A percentile compares a stretch with the other conserved stretches of the same genome.
Conservation (phyloP, 768 basidiomycete species). For the Panaeolus papilionaceus region DNA sequence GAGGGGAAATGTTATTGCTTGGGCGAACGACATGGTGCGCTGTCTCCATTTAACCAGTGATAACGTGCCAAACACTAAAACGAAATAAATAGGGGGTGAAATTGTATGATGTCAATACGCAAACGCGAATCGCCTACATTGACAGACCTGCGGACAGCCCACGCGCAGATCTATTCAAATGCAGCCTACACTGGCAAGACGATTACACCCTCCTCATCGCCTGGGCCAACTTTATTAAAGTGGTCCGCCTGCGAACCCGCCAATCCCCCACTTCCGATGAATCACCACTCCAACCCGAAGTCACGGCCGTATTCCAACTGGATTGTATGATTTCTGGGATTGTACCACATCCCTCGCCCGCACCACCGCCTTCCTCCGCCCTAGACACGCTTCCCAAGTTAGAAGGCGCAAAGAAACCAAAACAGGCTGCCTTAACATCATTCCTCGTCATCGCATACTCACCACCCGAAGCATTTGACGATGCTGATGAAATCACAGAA, state of each 20-base stretch:
- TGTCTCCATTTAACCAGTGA: neutral
- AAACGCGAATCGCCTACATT: constrained; percentile 83
- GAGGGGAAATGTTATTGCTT: constrained; percentile 87
- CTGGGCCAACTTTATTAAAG: constrained; percentile 94
- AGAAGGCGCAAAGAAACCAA: constrained; percentile 24
- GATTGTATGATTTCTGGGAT: constrained; percentile 97
- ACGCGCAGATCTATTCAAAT: constrained; percentile 94
- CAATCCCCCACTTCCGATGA: constrained; percentile 52
- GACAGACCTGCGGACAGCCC: constrained; percentile 85
- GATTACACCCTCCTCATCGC: constrained; percentile 88
- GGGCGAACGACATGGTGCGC: constrained; percentile 92
- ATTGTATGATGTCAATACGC: constrained; percentile 85
- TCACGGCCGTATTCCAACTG: constrained; percentile 89
- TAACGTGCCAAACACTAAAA: neutral
- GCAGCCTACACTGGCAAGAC: constrained; percentile 91
- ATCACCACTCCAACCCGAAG: constrained; percentile 78
- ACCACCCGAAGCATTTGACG: constrained; percentile 70
- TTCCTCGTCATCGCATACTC: constrained; percentile 91
- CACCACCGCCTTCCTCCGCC: constrained; percentile 25
- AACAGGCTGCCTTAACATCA: constrained; percentile 54
- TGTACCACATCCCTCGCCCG: constrained; percentile 69
- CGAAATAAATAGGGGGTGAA: constrained; percentile 76
- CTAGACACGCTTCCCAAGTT: constrained; percentile 26
- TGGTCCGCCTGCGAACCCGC: constrained; percentile 78
- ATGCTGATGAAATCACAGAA: constrained; percentile 70